phyloP scores from a whole-genome alignment of 1,284 basidiomycete genomes.

The Sanghuangporus baumii region DNA sequence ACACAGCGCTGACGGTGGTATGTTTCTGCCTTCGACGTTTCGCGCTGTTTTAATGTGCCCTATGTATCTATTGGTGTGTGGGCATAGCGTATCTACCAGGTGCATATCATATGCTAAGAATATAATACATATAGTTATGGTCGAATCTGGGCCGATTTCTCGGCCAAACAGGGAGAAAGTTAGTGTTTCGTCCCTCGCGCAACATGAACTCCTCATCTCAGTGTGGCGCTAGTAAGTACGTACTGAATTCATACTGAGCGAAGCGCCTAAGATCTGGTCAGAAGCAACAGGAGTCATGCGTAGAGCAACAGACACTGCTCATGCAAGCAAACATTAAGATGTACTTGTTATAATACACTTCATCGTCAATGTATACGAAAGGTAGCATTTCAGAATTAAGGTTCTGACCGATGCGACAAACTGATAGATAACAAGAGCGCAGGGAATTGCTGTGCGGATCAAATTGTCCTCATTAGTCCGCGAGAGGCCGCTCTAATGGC shows the following conservation, averaged over 20 bases:
- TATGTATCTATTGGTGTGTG: background rate
- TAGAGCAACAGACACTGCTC: background rate
- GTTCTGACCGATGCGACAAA: no score
- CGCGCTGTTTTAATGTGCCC: background rate
- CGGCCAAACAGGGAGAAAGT: background rate
- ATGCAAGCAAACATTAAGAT: background rate
- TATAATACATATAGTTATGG: background rate
- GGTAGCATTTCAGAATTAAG: no score
- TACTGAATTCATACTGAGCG: background rate
- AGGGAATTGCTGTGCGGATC: no score
- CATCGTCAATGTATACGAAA: no score
- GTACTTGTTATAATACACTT: no score
- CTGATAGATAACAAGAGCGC: no score
- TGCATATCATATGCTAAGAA: background rate
- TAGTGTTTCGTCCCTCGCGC: background rate
- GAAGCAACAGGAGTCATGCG: background rate
- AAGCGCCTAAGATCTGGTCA: background rate
- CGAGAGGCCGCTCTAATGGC: background rate
- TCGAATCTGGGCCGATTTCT: background rate
- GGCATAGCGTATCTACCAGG: background rate
- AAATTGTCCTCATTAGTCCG: background rate
- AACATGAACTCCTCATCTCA: background rate
- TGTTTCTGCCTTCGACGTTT: conserved; percentile 2
- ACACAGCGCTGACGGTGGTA: conserved; percentile 32
- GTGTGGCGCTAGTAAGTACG: background rate